Base-by-base conservation (phyloP, 345 rosid genomes). In the Lepidium aucheri region DNA sequence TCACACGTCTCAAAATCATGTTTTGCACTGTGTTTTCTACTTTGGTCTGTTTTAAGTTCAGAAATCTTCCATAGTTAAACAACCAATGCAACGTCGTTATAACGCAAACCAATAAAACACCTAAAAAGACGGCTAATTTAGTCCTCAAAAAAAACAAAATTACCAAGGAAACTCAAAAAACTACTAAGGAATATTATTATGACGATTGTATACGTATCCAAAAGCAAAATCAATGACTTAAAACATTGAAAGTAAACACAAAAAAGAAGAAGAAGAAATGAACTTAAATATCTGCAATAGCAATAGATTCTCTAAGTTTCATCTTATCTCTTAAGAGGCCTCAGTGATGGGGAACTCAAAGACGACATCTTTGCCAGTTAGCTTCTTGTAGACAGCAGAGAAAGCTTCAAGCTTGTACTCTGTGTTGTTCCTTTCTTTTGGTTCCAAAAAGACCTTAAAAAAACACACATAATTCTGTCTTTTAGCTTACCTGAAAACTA, bases 351-450 rank as follows among this genome's bases (percentile, higher is more conserved):
- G 89, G 68, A 61, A 91, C 71, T 91, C 97, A 40, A 91, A 91
- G 69, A 85, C 78, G 3, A 91, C 80, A 60, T 91, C 97, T 76
- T 78, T 88, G 13, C 97, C 97, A 0, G 96, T 75, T 39, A 90
- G 88, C 82, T 86, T 90, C 77, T 91, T 81, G 79, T 90, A 88
- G 60, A 90, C 96, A 0, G 86, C 86, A 43, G 91, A 58, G 68
- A 88, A 84, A 32, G 96, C 80, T 51, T 88, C 95, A 39, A 90
- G 74, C 79, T 90, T 90, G 77, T 81, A 86, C 67, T 91, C 96
- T 0, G 89, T 88, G 73, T 84, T 84, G 80, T 86, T 91, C 53
- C 77, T 68, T 66, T 86, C 97, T 81, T 88, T 91, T 0, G 94
- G 88, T 47, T 91, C 97, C 86, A 91, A 80, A 73, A 81, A 86